phyloP scores from a whole-genome alignment of 164 flowering plant species.

The Saururus chinensis region DNA sequence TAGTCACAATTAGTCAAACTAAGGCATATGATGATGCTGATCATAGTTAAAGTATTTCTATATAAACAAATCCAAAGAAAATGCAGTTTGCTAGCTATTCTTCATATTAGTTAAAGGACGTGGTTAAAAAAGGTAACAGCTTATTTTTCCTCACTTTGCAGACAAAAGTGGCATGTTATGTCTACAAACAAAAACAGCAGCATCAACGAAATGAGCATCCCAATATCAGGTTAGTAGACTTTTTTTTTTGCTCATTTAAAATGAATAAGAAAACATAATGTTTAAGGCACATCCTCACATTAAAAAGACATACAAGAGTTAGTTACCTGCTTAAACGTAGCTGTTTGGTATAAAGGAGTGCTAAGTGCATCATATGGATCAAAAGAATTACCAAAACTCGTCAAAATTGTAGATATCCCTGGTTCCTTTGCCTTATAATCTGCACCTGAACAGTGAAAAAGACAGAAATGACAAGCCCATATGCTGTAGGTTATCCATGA shows the following conservation, averaged over 20 bases:
- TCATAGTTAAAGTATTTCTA: too few relatives aligned
- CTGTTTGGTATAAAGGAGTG: constrained; percentile 89
- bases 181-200: background rate
- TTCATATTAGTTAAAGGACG: too few relatives aligned
- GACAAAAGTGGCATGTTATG: too few relatives aligned
- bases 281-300: background rate
- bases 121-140: too few relatives aligned
- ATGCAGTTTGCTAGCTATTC: too few relatives aligned
- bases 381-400: constrained; percentile 61
- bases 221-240: background rate
- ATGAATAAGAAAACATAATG: background rate
- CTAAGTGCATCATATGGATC: constrained; percentile 85
- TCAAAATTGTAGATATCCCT: constrained; percentile 69
- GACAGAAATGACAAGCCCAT: background rate
- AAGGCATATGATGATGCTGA: too few relatives aligned
- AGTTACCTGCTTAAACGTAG: constrained; percentile 99
- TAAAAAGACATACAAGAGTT: too few relatives aligned
- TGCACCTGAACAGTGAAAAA: constrained; percentile 2
- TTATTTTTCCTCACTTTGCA: too few relatives aligned
- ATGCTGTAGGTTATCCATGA: background rate
- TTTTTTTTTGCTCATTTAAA: background rate
- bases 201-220: too few relatives aligned
- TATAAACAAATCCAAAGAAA: too few relatives aligned
- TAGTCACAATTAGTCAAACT: too few relatives aligned
- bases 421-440: constrained; percentile 48